Evolutionary conservation across 352 stramenopile genomes (phyloP), one percentile per base, ranked within the genome.

Genomic region (Globisporangium heterothallicum): DNA sequence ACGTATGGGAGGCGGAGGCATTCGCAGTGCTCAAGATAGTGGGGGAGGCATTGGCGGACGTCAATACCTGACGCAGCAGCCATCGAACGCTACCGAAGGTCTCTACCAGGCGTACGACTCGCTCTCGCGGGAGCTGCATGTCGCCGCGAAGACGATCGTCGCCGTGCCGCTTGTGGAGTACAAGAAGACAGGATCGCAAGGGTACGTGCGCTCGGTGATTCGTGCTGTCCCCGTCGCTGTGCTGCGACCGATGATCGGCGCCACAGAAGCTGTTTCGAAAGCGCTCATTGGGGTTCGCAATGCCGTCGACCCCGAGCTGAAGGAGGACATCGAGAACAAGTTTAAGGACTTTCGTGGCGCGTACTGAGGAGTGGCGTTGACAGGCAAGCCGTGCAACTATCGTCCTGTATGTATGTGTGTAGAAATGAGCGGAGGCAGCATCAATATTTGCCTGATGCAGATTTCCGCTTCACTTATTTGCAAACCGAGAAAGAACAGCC

Each of bases 251-350:
- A 95, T 95, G 84, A 95, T 95, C 26, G 84, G 84, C 22, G 84
- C 84, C 6, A 91, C 80, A 0, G 84, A 95, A 52, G 84, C 84
- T 42, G 57, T 95, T 53, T 88, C 84, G 36, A 91, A 92, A 53
- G 83, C 84, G 47, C 63, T 95, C 13, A 92, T 94, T 49, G 84
- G 84, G 14, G 83, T 92, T 18, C 82, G 84, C 57, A 95, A 95
- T 51, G 79, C 78, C 3, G 83, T 95, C 47, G 83, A 94, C 49
- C 84, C 84, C 29, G 84, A 95, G 61, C 70, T 94, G 36, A 95
- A 92, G 59, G 84, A 95, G 54, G 83, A 95, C 60, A 92, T 95
- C 42, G 81, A 92, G 68, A 95, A 95, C 67, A 95, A 95, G 66
- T 95, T 94, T 54, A 95, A 95, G 74, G 82, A 94, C 68, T 87